Evolutionary conservation across 1,139 yeast genomes (phyloP).

Genomic region (Chernovozyma aurita): DNA sequence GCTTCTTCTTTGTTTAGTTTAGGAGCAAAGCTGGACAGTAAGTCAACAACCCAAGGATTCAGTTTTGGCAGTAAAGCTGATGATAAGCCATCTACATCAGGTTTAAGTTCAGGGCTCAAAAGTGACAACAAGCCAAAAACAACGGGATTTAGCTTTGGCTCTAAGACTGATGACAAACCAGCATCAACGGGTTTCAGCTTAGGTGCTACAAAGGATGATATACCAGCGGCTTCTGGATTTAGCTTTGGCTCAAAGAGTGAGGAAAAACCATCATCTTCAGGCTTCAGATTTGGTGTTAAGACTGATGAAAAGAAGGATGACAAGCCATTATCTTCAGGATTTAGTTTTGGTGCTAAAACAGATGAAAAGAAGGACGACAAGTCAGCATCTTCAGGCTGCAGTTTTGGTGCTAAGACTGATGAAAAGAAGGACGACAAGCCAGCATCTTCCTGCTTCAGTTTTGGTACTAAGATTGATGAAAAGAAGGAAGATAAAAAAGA

Average conservation of each 20-base stretch:
- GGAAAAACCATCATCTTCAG: conserved; percentile 14
- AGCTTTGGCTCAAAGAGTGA: conserved; percentile 15
- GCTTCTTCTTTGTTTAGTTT: conserved; percentile 14
- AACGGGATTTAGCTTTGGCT: conserved; percentile 12
- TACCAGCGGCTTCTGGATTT: conserved; percentile 8
- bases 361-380: conserved; percentile 12
- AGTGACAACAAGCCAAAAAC: conserved; percentile 15
- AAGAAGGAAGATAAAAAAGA: conserved; percentile 9
- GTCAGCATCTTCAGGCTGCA: conserved; percentile 10
- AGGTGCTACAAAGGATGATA: conserved; percentile 25
- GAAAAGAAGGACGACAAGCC: conserved; percentile 11
- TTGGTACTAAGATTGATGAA: conserved; percentile 21
- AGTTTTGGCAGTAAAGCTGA: conserved; percentile 17
- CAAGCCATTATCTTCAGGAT: conserved; percentile 10
- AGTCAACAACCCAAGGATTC: conserved; percentile 11
- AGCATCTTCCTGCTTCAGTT: conserved; percentile 16
- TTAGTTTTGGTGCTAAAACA: conserved; percentile 24
- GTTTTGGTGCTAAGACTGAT: conserved; percentile 8
- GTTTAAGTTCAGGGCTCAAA: conserved; percentile 9
- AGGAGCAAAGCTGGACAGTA: conserved; percentile 14
- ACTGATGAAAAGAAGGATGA: conserved; percentile 11
- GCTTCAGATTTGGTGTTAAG: conserved; percentile 24
- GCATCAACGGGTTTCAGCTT: conserved; percentile 15
- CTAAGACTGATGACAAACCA: conserved; percentile 18
- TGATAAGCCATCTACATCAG: conserved; percentile 9